phyloP scores from a whole-genome alignment of 2,329 filamentous ascomycete species.

The Arthrinium puccinioides region DNA sequence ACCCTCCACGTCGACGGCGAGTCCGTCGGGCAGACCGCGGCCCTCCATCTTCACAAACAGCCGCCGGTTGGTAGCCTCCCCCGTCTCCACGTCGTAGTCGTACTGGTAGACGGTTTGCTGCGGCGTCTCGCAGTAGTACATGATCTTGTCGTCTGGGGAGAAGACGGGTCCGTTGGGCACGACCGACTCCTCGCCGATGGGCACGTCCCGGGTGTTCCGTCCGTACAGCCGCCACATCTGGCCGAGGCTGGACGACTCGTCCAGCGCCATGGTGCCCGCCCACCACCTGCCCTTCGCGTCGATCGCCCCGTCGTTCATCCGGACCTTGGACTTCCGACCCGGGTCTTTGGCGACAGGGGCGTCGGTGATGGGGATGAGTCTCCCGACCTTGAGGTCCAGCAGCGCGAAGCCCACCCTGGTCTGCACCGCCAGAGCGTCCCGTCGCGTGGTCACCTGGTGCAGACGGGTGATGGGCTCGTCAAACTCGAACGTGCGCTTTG shows the following conservation, averaged over 20 bases:
- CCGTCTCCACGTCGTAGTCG: conserved; percentile 10
- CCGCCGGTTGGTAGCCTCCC: conserved; percentile 3
- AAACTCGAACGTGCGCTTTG: conserved; percentile 7
- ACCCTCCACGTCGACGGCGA: conserved; percentile 8
- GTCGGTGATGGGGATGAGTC: no score
- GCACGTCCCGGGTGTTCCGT: conserved; percentile 4
- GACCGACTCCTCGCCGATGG: conserved; percentile 7
- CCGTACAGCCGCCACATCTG: conserved; percentile 13
- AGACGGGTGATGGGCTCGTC: conserved; percentile 14
- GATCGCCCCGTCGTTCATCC: no score
- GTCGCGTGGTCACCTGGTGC: conserved; percentile 9
- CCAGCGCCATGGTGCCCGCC: conserved; percentile 15
- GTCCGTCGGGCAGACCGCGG: conserved; percentile 9
- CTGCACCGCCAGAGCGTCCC: no score
- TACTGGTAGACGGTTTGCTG: conserved; percentile 8
- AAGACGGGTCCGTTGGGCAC: conserved; percentile 17
- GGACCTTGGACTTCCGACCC: no score
- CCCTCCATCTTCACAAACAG: conserved; percentile 7
- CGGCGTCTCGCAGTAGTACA: conserved; percentile 8
- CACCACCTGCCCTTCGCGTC: conserved; percentile 15
- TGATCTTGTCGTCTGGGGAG: conserved; percentile 12
- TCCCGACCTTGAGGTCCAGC: no score
- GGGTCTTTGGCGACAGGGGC: no score
- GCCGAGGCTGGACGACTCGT: conserved; percentile 13
- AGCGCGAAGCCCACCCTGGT: no score